Conservation (phyloP, 768 basidiomycete species). For the Macrolepiota fuliginosa region DNA sequence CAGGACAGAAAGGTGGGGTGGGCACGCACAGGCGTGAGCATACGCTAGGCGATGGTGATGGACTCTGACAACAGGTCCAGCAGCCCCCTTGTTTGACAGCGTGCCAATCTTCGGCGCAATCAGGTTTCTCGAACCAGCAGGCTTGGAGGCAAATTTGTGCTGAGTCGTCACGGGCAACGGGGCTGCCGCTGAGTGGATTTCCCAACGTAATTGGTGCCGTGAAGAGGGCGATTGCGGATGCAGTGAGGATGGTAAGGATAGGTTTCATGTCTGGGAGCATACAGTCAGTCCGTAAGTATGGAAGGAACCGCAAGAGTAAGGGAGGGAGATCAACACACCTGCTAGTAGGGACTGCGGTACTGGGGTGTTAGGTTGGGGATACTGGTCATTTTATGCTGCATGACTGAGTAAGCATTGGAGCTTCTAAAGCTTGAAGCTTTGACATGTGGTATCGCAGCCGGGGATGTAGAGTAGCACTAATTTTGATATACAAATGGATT, state of each 20-base stretch:
- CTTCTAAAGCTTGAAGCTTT: no score
- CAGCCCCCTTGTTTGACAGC: background rate
- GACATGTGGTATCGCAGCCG: no score
- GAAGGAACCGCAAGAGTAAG: conserved; percentile 45
- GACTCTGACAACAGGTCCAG: background rate
- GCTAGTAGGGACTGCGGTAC: no score
- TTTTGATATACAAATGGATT: no score
- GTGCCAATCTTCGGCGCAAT: background rate
- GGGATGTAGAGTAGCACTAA: no score
- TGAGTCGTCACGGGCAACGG: background rate
- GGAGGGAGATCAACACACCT: background rate
- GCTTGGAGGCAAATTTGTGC: background rate
- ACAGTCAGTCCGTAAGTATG: conserved; percentile 36
- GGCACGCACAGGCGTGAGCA: background rate
- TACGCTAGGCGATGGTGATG: background rate
- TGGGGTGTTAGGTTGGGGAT: no score
- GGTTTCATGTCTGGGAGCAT: background rate
- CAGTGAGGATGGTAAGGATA: background rate
- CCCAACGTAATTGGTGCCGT: background rate
- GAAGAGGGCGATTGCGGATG: background rate
- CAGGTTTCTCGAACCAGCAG: background rate
- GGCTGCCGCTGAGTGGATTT: background rate
- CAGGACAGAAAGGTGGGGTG: background rate
- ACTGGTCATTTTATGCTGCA: no score
- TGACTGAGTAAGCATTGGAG: no score